These are phyloP conservation scores for Beauveria australis DNA, from an alignment of 2,329 filamentous ascomycete species.

Conservation along the genomic window DNA sequence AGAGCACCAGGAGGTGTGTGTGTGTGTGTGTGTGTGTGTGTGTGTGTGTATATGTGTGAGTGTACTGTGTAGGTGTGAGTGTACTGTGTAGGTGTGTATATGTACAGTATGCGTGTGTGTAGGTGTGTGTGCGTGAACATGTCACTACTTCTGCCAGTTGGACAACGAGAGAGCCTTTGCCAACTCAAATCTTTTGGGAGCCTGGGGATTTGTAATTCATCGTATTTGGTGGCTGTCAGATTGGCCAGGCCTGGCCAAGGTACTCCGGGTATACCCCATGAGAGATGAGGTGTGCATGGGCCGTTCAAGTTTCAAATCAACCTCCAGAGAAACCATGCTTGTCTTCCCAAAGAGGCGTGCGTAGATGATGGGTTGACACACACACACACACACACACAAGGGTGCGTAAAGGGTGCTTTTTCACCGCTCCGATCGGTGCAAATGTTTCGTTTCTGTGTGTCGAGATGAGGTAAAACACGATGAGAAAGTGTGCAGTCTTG, in stretches of 20 bases:
- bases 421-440: constrained; percentile 9
- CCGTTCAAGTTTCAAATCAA: neutral
- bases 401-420: neutral
- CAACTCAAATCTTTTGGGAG: too few relatives aligned
- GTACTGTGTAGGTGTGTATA: neutral
- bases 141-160: neutral
- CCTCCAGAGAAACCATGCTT: neutral
- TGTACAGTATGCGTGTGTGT: too few relatives aligned
- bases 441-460: constrained; percentile 10
- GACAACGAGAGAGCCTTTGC: too few relatives aligned
- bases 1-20: neutral
- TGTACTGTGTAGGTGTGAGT: neutral
- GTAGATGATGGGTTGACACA: neutral
- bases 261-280: neutral
- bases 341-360: neutral
- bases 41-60: too few relatives aligned
- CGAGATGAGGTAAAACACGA: constrained; percentile 11
- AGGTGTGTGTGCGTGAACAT: neutral
- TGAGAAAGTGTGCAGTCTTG: neutral
- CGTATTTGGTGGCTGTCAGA: neutral
- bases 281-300: neutral
- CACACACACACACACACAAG: neutral
- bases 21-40: neutral
- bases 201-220: neutral
- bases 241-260: neutral